Evolutionary conservation across 1,284 basidiomycete genomes (phyloP).

Genomic region (Schizophyllum amplum): DNA sequence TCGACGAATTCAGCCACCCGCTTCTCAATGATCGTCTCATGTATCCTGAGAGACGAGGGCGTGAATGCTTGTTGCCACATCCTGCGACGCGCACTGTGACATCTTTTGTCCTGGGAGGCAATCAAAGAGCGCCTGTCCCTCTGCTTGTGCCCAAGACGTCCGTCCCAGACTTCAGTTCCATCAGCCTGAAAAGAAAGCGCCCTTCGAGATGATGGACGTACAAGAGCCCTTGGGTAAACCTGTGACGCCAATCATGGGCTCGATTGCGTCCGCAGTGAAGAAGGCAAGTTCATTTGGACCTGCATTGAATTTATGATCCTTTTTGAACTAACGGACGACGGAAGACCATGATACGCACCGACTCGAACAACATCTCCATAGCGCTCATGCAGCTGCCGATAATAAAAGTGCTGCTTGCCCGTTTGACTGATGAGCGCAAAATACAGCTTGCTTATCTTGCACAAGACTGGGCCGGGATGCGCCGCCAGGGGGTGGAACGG

Average conservation of each 20-base stretch:
- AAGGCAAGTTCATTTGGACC: conserved; percentile 29
- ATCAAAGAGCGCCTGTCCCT: conserved; percentile 19
- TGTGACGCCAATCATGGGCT: conserved; percentile 19
- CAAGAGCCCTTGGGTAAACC: conserved; percentile 27
- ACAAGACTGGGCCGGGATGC: conserved; percentile 11
- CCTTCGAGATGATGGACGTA: conserved; percentile 10
- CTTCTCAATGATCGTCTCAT: conserved; percentile 24
- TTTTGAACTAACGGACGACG: too few relatives aligned
- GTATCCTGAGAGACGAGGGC: conserved; percentile 27
- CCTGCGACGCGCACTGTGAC: conserved; percentile 29
- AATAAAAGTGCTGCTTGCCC: conserved; percentile 8
- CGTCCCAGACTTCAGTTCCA: conserved; percentile 17
- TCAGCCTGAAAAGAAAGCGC: background rate
- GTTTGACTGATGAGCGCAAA: background rate
- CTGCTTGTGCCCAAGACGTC: conserved; percentile 12
- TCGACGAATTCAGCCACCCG: conserved; percentile 27
- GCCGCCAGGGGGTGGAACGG: conserved; percentile 11
- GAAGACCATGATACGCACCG: too few relatives aligned
- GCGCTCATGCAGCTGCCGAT: conserved; percentile 14
- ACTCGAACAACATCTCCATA: conserved; percentile 17
- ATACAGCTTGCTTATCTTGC: conserved; percentile 12
- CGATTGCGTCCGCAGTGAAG: conserved; percentile 19
- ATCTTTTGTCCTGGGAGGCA: conserved; percentile 21
- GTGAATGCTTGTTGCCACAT: conserved; percentile 36
- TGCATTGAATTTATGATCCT: conserved; percentile 4